Evolutionary conservation across 129 eudicot genomes (phyloP), one percentile per base, ranked within the genome.

Genomic region (Heracleum sosnowskyi): DNA sequence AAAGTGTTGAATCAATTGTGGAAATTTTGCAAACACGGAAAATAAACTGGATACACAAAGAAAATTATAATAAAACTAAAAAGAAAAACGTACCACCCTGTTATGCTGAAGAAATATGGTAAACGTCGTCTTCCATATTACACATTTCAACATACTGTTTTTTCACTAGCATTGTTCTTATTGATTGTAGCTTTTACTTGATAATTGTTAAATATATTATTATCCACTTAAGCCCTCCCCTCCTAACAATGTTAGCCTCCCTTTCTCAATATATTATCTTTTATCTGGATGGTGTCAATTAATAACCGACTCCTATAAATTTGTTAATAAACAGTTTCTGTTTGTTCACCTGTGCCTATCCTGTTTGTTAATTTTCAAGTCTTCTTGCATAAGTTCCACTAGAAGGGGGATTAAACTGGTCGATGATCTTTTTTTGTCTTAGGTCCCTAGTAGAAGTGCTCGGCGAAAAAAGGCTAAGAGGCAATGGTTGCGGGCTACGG

Each of bases 401-500:
- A 11, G 0, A 10, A n/a, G 72, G 35, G 41, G 17, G 10, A 35
- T 18, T 11, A 70, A 70, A 39, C 17, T 70, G 42, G 22, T n/a
- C 4, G 47, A n/a, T 12, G 41, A 33, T 12, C 13, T 60, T 51
- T 77, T n/a, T 69, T 6, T 69, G 33, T 49, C 33, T 42, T 76
- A 95, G 99, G 80, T 60, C 69, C 88, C 97, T 75, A 88, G 97
- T 82, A 90, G 99, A 89, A 90, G 95, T 86, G 88, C 97, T 82
- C 77, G 90, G 84, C 85, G 99, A 60, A 92, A 90, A 84, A 81
- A 80, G 85, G 88, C 88, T 28, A 85, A 90, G 87, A 90, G 97
- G 86, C 77, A 53, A 53, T 82, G 93, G 97, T 70, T 84, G 83
- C 87, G 84, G 34, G 89, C 86, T 82, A 81, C 85, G 82, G 86